phyloP scores from a whole-genome alignment of 1,284 basidiomycete genomes.

The Ceratobasidium sp. region DNA sequence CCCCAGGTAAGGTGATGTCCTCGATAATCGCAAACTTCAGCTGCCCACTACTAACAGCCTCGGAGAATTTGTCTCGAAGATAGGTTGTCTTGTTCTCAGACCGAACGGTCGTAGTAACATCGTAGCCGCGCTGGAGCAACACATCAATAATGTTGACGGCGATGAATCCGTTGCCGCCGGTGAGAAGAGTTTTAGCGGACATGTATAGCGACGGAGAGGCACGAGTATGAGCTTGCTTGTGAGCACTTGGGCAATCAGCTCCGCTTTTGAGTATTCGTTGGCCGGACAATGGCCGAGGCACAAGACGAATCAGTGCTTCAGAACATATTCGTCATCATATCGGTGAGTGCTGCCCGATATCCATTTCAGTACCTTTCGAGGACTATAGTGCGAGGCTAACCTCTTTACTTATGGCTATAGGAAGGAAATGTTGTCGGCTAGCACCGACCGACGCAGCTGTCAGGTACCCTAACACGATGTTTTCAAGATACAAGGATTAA shows the following conservation, averaged over 20 bases:
- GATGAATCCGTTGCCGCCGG: constrained; percentile 36
- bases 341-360: not conserved
- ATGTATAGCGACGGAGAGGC: not conserved
- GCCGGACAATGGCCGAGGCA: not conserved
- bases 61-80: constrained; percentile 31
- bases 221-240: not conserved
- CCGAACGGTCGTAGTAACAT: constrained; percentile 38
- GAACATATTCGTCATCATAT: not conserved
- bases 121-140: constrained; percentile 11
- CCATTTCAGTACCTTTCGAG: no score
- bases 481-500: no score
- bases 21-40: constrained; percentile 37
- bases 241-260: no score
- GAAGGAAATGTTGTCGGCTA: not conserved
- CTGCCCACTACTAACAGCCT: constrained; percentile 9
- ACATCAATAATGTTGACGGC: constrained; percentile 12
- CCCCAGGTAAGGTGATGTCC: constrained; percentile 38
- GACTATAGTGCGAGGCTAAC: not conserved
- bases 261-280: not conserved
- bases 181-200: not conserved
- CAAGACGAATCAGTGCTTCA: not conserved
- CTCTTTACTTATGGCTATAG: not conserved
- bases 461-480: not conserved
- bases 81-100: constrained; percentile 31
- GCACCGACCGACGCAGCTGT: not conserved